These are phyloP conservation scores for Colletotrichum gigasporum DNA, from an alignment of 2,329 filamentous ascomycete species.

Conservation along the genomic window DNA sequence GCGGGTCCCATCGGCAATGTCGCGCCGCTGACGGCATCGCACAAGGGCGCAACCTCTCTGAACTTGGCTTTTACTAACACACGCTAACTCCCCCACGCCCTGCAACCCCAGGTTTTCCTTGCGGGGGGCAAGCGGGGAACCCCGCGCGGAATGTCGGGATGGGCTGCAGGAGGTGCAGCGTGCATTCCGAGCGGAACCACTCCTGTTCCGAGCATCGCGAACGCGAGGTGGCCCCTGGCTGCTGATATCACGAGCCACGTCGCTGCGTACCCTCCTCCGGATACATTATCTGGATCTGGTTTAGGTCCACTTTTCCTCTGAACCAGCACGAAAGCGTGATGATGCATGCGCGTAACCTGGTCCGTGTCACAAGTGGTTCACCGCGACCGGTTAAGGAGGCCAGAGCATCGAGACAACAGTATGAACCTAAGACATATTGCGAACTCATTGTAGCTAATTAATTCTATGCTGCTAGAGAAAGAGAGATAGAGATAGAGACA, in stretches of 20 bases:
- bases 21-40: background rate
- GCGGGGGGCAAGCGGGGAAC: background rate
- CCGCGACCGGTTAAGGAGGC: too few species aligned
- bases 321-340: too few species aligned
- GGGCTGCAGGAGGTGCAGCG: background rate
- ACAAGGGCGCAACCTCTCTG: background rate
- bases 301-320: too few species aligned
- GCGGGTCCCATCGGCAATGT: conserved; percentile 15
- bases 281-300: conserved; percentile 1
- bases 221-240: background rate
- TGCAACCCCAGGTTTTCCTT: conserved; percentile 12
- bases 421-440: too few species aligned
- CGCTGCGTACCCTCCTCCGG: background rate
- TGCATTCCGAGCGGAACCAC: conserved; percentile 22
- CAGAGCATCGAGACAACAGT: too few species aligned
- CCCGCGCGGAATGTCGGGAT: conserved; percentile 20
- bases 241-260: background rate
- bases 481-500: too few species aligned
- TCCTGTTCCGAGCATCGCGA: background rate
- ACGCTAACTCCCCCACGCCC: background rate
- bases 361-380: too few species aligned
- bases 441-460: too few species aligned
- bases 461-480: too few species aligned
- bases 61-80: background rate
- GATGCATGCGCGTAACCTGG: too few species aligned